Evolutionary conservation across 108 stramenopile species (phyloP).

Genomic region (Fragilaria radians): DNA sequence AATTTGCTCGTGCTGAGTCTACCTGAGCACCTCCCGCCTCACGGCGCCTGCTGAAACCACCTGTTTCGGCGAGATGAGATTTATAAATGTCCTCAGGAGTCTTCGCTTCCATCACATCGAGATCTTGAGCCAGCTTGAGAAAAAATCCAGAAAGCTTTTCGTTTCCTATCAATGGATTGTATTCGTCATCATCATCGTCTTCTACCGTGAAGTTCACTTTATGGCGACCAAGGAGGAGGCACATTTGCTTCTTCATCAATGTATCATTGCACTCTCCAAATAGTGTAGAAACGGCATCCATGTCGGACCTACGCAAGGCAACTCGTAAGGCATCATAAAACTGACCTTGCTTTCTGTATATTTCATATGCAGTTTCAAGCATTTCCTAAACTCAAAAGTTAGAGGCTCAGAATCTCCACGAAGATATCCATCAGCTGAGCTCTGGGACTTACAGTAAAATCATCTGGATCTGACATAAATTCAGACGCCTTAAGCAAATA

Average conservation of each 20-base stretch:
- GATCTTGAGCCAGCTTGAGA: slow-evolving; percentile 79
- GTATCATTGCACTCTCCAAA: slow-evolving; percentile 71
- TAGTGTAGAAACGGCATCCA: slow-evolving; percentile 66
- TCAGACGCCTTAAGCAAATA: slow-evolving; percentile 96
- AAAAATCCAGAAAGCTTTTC: slow-evolving; percentile 86
- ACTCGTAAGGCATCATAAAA: slow-evolving; percentile 92
- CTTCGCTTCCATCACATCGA: slow-evolving; percentile 95
- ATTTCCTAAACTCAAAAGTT: slow-evolving; percentile 59
- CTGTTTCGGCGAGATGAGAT: slow-evolving; percentile 94
- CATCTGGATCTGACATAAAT: slow-evolving; percentile 92
- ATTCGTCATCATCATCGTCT: slow-evolving; percentile 57
- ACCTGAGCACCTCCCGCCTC: slow-evolving; percentile 78
- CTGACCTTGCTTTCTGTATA: slow-evolving; percentile 80
- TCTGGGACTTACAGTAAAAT: slow-evolving; percentile 54
- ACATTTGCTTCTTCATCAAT: slow-evolving; percentile 88
- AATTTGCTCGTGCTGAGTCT: slow-evolving; percentile 97
- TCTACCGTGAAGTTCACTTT: slow-evolving; percentile 80
- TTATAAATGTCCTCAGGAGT: slow-evolving; percentile 99
- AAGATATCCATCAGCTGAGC: too few species aligned
- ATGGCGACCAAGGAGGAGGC: slow-evolving; percentile 79
- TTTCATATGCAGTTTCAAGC: slow-evolving; percentile 81
- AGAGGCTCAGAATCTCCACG: too few species aligned
- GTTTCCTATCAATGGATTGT: slow-evolving; percentile 94
- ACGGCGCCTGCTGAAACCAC: slow-evolving; percentile 79
- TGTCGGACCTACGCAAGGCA: slow-evolving; percentile 76